Evolutionary conservation across 768 basidiomycete species (phyloP), one percentile per base, ranked within the genome.

Genomic region (Panaeolus papilionaceus): DNA sequence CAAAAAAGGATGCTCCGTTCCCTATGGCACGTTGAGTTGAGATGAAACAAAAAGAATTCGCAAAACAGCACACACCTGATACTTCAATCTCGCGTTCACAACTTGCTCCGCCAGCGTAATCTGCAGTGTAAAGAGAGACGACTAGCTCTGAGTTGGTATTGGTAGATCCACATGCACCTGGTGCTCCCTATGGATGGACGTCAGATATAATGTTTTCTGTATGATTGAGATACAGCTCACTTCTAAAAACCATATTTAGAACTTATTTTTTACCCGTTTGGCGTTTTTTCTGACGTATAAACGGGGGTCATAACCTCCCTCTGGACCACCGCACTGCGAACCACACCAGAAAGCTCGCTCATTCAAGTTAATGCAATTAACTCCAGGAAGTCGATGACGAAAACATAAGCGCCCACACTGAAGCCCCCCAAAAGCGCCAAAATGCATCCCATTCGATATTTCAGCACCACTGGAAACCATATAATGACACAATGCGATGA

Each of bases 1-100:
- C 76, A 18, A 23, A 7, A 9, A 58, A 11, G 2, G 54, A 58
- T 18, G 54, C 54, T n/a, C 54, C 54, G 28, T 16, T 16, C 10
- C 2, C 54, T 58, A 23, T 4, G 14, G 10, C 6, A 49, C 8
- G 16, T 44, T 14, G 18, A 23, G 28, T 12, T 16, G 33, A 14
- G 33, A 58, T 28, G 2, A 16, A 10, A 33, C 12, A 1, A 11
- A 8, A 2, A 33, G 6, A 33, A 28, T 33, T 11, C 3, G 33
- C 33, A 33, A 33, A 16, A 58, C 2, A 16, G 10, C 3, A 33
- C 33, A 28, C 14, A 58, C 54, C 10, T 28, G 54, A 28, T 28
- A 33, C 28, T 58, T 58, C 4, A 33, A 58, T 33, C 6, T 33
- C 16, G 11, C 54, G 54, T 58, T 28, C 54, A 37, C 54, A 58